A percentile compares a stretch with the other conserved stretches of the same genome.
phyloP scores from a whole-genome alignment of 768 basidiomycete species.

The Lentinula boryana region DNA sequence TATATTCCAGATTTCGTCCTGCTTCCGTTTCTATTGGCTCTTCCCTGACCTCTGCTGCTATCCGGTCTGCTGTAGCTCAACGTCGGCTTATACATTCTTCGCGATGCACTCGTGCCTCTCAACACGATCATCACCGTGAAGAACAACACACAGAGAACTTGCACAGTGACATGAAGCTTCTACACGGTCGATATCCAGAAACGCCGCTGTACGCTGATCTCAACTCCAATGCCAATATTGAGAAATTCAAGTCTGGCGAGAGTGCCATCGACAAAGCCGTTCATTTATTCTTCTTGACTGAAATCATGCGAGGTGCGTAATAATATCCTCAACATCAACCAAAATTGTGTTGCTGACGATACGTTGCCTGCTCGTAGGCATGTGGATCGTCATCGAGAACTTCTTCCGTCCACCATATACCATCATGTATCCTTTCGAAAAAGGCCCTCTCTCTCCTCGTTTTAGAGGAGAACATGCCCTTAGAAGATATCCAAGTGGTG shows the following conservation, averaged over 20 bases:
- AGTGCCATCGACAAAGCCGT: conserved; percentile 95
- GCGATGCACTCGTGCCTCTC: conserved; percentile 15
- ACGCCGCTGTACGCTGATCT: conserved; percentile 9
- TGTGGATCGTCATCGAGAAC: conserved; percentile 95
- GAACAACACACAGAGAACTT: conserved; percentile 22
- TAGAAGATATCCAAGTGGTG: conserved; percentile 93
- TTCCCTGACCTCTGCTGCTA: conserved; percentile 16
- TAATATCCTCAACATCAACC: neutral
- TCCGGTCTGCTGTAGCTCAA: conserved; percentile 32
- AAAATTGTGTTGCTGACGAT: conserved; percentile 11
- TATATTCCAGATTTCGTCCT: conserved; percentile 3
- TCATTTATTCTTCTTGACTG: conserved; percentile 97
- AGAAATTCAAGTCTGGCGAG: conserved; percentile 68
- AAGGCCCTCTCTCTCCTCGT: conserved; percentile 94
- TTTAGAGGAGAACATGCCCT: conserved; percentile 99
- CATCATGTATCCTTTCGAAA: conserved; percentile 98
- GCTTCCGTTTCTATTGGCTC: conserved; percentile 15
- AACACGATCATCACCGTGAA: conserved; percentile 16
- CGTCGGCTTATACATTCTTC: conserved; percentile 50
- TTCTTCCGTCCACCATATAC: conserved; percentile 96
- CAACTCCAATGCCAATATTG: conserved; percentile 24
- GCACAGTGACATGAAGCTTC: conserved; percentile 25
- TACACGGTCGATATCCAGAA: neutral
- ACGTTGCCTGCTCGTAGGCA: conserved; percentile 46
- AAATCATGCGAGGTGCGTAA: conserved; percentile 85